Percentiles rank a stretch among this genome's conserved stretches.
These are phyloP conservation scores for Aspergillus egyptiacus DNA, from an alignment of 495 filamentous ascomycete genomes.

Conservation along the genomic window DNA sequence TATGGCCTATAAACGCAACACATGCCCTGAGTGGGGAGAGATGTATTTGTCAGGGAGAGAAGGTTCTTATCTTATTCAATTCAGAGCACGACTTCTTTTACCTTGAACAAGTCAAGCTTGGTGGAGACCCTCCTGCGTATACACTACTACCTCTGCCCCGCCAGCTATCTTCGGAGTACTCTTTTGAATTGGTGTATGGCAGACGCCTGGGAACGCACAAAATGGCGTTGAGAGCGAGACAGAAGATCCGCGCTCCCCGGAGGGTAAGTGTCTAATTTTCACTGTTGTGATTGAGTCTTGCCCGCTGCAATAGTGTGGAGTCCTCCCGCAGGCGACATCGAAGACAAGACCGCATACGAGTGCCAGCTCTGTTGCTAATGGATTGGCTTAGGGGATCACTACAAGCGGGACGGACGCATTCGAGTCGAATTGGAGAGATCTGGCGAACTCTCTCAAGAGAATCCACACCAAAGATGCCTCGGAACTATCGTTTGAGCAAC, in stretches of 20 bases:
- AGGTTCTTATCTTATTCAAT: not conserved
- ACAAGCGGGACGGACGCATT: conserved; percentile 61
- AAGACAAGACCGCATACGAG: not conserved
- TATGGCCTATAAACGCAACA: not conserved
- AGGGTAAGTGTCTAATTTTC: conserved; percentile 44
- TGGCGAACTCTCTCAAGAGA: conserved; percentile 67
- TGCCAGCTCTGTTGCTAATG: conserved; percentile 11
- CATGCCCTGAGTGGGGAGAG: not conserved
- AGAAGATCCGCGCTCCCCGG: conserved; percentile 67
- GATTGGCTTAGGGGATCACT: conserved; percentile 42
- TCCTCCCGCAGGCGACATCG: not conserved
- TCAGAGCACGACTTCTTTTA: not conserved
- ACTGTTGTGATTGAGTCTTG: not conserved
- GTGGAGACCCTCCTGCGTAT: not conserved
- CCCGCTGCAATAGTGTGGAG: not conserved
- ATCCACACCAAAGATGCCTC: conserved; percentile 94
- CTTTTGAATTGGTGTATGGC: conserved; percentile 11
- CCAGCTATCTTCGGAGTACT: conserved; percentile 1
- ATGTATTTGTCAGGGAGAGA: not conserved
- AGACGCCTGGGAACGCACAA: conserved; percentile 13
- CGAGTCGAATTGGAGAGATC: conserved; percentile 70
- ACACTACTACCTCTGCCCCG: conserved; percentile 17
- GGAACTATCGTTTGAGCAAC: conserved; percentile 83
- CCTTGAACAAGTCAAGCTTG: not conserved
- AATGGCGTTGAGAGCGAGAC: conserved; percentile 61